Evolutionary conservation across 176 grass and related monocot species (phyloP).

Genomic region (Luzula sylvatica): DNA sequence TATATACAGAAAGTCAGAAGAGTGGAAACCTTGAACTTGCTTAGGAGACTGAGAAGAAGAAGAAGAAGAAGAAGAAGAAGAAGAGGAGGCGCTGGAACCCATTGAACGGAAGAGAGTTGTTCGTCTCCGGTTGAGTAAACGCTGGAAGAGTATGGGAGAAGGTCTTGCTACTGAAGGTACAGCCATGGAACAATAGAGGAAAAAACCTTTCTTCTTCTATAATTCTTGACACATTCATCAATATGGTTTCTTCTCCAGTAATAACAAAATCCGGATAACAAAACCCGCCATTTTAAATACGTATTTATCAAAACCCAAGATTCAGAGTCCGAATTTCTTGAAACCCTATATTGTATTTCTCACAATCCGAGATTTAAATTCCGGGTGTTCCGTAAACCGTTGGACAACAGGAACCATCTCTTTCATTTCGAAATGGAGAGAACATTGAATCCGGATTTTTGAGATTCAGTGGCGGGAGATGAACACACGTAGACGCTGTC

Average conservation of each 20-base stretch:
- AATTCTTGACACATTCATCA: neutral
- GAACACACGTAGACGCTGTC: neutral
- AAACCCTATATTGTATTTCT: no score
- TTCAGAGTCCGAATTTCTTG: no score
- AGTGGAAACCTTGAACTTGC: neutral
- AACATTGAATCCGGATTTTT: neutral
- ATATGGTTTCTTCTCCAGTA: constrained; percentile 1
- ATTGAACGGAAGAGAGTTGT: neutral
- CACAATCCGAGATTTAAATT: neutral
- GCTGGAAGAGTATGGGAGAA: neutral
- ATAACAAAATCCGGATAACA: neutral
- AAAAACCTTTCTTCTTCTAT: neutral
- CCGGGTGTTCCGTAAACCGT: neutral
- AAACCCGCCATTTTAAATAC: no score
- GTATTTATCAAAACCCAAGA: no score
- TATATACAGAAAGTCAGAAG: neutral
- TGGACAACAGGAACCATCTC: neutral
- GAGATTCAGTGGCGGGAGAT: neutral
- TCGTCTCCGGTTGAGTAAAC: neutral
- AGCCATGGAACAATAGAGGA: neutral
- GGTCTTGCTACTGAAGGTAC: neutral
- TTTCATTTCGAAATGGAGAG: constrained; percentile 4
- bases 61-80: neutral
- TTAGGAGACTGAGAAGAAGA: neutral
- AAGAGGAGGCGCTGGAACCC: constrained; percentile 14